Evolutionary conservation across 2,329 filamentous ascomycete species (phyloP).

Genomic region (Penicillium sp.): DNA sequence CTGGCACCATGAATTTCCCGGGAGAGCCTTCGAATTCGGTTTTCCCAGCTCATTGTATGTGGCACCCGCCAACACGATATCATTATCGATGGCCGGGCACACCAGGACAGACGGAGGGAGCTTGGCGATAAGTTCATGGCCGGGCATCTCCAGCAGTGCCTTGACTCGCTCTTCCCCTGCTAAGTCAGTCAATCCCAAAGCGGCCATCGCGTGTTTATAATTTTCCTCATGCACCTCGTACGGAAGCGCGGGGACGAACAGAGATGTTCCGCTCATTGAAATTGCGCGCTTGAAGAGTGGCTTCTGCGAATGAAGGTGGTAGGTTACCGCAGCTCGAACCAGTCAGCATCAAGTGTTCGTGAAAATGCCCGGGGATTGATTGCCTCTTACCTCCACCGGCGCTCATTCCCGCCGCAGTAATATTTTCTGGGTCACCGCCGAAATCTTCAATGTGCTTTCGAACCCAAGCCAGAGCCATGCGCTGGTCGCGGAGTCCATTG

Average conservation of each 20-base stretch:
- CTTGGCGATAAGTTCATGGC: constrained; percentile 43
- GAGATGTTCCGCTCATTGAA: constrained; percentile 45
- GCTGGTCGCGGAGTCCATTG: constrained; percentile 51
- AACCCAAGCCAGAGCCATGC: constrained; percentile 41
- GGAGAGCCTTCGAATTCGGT: constrained; percentile 31
- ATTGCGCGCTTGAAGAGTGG: constrained; percentile 45
- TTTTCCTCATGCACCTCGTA: constrained; percentile 40
- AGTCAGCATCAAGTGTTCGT: constrained; percentile 3
- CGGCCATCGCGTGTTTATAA: constrained; percentile 43
- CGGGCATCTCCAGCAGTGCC: constrained; percentile 40
- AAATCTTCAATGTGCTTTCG: constrained; percentile 42
- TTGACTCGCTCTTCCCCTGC: constrained; percentile 43
- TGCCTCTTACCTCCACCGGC: constrained; percentile 43
- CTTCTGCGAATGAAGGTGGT: constrained; percentile 37
- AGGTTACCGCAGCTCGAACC: constrained; percentile 29
- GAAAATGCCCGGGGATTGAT: constrained; percentile 6
- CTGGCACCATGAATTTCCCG: constrained; percentile 47
- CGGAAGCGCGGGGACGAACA: constrained; percentile 44
- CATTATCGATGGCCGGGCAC: constrained; percentile 44
- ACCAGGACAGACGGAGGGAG: constrained; percentile 36
- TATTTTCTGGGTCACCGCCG: constrained; percentile 41
- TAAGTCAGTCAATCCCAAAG: constrained; percentile 40
- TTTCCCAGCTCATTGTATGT: constrained; percentile 25
- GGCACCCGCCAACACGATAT: constrained; percentile 35
- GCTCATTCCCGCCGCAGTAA: constrained; percentile 49